Base-by-base conservation (phyloP, 306 rosid species). In the Prosopis cineraria region DNA sequence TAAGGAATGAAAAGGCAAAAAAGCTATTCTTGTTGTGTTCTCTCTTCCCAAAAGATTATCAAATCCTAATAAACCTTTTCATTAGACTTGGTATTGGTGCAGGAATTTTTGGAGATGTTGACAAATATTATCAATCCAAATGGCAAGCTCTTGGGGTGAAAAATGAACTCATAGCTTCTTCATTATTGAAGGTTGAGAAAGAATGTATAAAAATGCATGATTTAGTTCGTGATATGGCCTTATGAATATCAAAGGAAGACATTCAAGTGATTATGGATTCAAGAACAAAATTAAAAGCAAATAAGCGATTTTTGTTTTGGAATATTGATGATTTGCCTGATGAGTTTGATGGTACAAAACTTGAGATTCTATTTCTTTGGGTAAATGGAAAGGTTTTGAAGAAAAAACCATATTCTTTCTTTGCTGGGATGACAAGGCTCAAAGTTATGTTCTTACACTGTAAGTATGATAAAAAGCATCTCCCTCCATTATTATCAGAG, bases 171-270 rank as follows among this genome's bases (percentile, higher is more conserved):
- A 2, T 72, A 27, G n/a, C 68, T 44, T 73, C 59, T 67, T 56
- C 78, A 8, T 30, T 82, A 16, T 44, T 48, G 19, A 13, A 25
- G 13, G 74, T 1, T 17, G 41, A 6, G 7, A 16, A 1, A 20
- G 29, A 52, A 0, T 5, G 0, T 72, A 59, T 82, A 56, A 78
- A 72, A 59, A 58, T 82, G 85, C 79, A 82, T 37, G 82, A 78
- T 34, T 8, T 78, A 29, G 47, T 73, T 72, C 85, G 72, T 0
- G 27, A 56, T 33, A 58, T 82, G 29, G 82, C 76, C 7, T 50
- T 25, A 5, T 17, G 58, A 22, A n/a, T 50, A 19, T 10, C 25
- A 19, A 2, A 50, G 9, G n/a, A 50, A 4, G 25, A 19, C 4
- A n/a, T 50, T n/a, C 58, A 50, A 50, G 27, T n/a, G 10, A 50